phyloP scores from a whole-genome alignment of 192 early-diverging fungal species.

The Entomortierella parvispora region DNA sequence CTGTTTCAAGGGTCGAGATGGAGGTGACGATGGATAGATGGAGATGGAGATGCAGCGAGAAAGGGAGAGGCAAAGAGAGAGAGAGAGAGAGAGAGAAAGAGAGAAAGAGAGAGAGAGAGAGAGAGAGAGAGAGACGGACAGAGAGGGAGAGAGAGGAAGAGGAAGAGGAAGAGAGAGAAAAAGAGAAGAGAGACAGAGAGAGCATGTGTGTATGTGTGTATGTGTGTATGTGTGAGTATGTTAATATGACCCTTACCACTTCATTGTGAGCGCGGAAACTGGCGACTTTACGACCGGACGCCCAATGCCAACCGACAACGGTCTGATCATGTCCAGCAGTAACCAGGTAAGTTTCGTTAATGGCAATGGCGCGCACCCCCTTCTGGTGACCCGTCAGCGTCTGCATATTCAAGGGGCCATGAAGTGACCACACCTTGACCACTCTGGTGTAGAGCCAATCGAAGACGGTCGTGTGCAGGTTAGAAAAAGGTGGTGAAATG shows the following conservation, averaged over 20 bases:
- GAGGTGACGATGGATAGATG: background rate
- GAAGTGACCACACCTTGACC: constrained; percentile 41
- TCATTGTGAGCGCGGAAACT: constrained; percentile 48
- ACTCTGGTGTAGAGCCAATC: constrained; percentile 12
- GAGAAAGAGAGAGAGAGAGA: no score
- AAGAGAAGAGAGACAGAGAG: no score
- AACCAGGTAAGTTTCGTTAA: constrained; percentile 36
- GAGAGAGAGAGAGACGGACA: no score
- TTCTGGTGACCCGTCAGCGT: constrained; percentile 42
- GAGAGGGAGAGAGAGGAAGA: no score
- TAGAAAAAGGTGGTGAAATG: no score
- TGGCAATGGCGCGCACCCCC: constrained; percentile 36
- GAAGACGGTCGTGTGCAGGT: background rate
- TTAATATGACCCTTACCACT: constrained; percentile 22
- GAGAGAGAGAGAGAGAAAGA: no score
- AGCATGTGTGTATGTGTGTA: no score
- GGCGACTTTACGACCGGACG: constrained; percentile 30
- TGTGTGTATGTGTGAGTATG: no score
- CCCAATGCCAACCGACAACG: constrained; percentile 43
- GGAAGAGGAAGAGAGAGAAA: no score
- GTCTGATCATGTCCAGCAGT: constrained; percentile 46
- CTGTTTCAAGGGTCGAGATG: background rate
- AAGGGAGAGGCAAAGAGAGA: no score
- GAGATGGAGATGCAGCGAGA: no score
- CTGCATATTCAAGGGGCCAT: constrained; percentile 31